Percentiles rank a stretch among this genome's conserved stretches.
Conservation (phyloP, 495 filamentous ascomycete species). For the Podospora appendiculata region DNA sequence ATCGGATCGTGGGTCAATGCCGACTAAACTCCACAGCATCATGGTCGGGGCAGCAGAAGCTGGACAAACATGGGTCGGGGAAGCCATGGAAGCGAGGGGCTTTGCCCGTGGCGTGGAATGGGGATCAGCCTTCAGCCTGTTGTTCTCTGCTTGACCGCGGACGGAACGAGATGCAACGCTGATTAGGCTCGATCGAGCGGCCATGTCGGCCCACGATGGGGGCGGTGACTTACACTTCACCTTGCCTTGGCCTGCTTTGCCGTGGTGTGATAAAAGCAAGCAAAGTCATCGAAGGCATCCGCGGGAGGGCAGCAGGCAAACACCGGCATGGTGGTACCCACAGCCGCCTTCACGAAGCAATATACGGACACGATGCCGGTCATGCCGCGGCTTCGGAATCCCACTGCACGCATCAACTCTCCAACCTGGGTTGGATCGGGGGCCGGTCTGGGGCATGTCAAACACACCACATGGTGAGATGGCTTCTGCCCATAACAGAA, state of each 20-base stretch:
- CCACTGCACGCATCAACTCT: too few species aligned
- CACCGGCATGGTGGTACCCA: slow-evolving; percentile 1
- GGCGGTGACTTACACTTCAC: slow-evolving; percentile 23
- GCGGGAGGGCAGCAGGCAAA: slow-evolving; percentile 4
- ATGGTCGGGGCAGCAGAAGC: slow-evolving; percentile 6
- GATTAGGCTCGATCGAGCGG: slow-evolving; percentile 8
- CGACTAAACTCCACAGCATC: slow-evolving; percentile 7
- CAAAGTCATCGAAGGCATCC: slow-evolving; percentile 7
- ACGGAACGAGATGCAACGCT: slow-evolving; percentile 7
- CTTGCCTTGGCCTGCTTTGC: slow-evolving; percentile 6
- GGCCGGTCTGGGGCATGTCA: slow-evolving; percentile 2
- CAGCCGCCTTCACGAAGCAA: slow-evolving; percentile 3
- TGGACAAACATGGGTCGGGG: neutral
- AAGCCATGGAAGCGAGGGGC: neutral
- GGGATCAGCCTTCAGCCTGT: slow-evolving; percentile 6
- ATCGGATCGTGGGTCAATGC: slow-evolving; percentile 9
- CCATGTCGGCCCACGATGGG: slow-evolving; percentile 12
- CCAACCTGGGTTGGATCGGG: slow-evolving; percentile 2
- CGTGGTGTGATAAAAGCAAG: slow-evolving; percentile 16
- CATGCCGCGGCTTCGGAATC: slow-evolving; percentile 1
- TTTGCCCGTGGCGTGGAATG: neutral
- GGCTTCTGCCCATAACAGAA: neutral
- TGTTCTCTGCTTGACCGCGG: neutral
- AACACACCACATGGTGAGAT: neutral
- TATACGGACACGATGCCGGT: slow-evolving; percentile 15